Evolutionary conservation across 129 eudicot genomes (phyloP), one percentile per base, ranked within the genome.

Genomic region (Pittosporum tobira): DNA sequence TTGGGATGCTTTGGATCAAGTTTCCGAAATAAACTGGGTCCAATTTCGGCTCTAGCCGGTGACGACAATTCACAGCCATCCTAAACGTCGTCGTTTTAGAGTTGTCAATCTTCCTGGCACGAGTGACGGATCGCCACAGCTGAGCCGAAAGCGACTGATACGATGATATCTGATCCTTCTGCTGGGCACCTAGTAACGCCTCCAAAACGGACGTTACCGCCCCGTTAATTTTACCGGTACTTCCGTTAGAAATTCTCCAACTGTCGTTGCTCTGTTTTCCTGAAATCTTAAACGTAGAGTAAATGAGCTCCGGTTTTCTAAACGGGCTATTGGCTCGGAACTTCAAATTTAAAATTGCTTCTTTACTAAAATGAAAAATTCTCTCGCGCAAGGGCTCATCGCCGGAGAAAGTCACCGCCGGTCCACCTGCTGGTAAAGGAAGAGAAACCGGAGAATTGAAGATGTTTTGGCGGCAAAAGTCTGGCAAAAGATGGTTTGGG

Each of bases 51-150:
- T 77, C 88, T 11, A 87, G 63, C 55, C 95, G 68, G 51, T 82
- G 95, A 22, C 95, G 68, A 59, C 95, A 87, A 37, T 87, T 87
- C n/a, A 87, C 95, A 0, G 95, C 95, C 93, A 87, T 87, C 21
- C 95, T 49, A 38, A 87, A 87, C 44, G 93, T 87, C 16, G 95
- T 87, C 71, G 77, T 79, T 68, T 79, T 83, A 0, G 31, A 49
- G 0, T 54, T 67, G 2, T 57, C 62, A 8, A 87, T 69, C 0
- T 77, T 74, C 64, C 95, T 73, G 11, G 88, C 85, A 12, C 88
- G 91, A 4, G 93, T 87, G 8, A 87, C 95, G 19, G 88, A 71
- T 25, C 93, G 80, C 95, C 95, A 87, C 13, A 87, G 65, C 23
- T 73, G 85, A 5, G 93, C 95, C 21, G 71, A 49, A 0, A 87